A percentile compares a stretch with the other conserved stretches of the same genome.
Conservation (phyloP, 495 filamentous ascomycete species). For the Chaetomium tenue region DNA sequence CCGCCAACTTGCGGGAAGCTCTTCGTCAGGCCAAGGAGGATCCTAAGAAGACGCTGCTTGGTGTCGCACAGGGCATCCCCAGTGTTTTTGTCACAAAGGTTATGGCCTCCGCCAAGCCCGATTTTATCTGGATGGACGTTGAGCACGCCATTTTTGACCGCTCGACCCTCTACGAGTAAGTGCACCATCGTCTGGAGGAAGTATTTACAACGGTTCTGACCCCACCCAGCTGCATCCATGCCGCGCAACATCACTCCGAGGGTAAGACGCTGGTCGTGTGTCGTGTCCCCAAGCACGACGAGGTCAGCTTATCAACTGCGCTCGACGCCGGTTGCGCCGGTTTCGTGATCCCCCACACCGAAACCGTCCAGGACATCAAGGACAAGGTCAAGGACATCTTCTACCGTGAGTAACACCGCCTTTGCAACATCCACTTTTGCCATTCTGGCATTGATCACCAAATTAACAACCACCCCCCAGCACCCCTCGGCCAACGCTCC, state of each 20-base stretch:
- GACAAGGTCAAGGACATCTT: conserved; percentile 13
- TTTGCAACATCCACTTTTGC: background rate
- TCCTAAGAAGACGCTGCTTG: conserved; percentile 12
- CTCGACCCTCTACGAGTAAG: conserved; percentile 12
- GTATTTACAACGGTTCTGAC: background rate
- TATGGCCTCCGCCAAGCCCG: conserved; percentile 13
- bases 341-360: conserved; percentile 23
- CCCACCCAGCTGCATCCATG: conserved; percentile 15
- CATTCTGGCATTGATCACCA: background rate
- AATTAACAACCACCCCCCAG: background rate
- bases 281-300: conserved; percentile 21
- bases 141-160: conserved; percentile 11
- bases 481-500: conserved; percentile 7
- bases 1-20: conserved; percentile 20
- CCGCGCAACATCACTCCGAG: conserved; percentile 23
- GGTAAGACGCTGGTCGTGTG: conserved; percentile 22
- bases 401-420: conserved; percentile 16
- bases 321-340: conserved; percentile 23
- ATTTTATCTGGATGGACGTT: conserved; percentile 13
- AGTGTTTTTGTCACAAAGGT: conserved; percentile 15
- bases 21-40: conserved; percentile 9
- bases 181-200: background rate
- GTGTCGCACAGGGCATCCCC: conserved; percentile 12
- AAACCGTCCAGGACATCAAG: conserved; percentile 17
- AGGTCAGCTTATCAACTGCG: conserved; percentile 18